phyloP scores from a whole-genome alignment of 371 early-diverging fungal species.

The Funneliformis caledonium region DNA sequence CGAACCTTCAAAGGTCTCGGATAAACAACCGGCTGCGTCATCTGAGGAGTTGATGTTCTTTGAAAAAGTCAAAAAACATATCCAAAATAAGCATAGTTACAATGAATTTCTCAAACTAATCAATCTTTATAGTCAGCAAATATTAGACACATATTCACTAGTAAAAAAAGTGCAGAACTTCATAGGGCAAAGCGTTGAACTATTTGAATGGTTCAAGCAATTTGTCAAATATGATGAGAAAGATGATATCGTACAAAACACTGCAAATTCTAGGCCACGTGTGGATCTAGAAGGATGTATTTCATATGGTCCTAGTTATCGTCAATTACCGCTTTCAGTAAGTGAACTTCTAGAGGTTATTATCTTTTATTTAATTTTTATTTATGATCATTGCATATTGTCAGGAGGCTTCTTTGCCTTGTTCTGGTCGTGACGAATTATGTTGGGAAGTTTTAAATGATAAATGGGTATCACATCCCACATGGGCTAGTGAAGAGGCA shows the following conservation, averaged over 20 bases:
- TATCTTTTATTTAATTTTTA: constrained; percentile 31
- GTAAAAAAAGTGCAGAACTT: constrained; percentile 86
- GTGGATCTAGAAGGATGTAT: constrained; percentile 65
- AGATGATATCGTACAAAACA: constrained; percentile 55
- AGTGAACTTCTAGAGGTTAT: constrained; percentile 24
- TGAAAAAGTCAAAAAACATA: constrained; percentile 84
- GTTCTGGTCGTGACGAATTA: constrained; percentile 90
- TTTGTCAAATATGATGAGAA: constrained; percentile 90
- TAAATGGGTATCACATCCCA: constrained; percentile 94
- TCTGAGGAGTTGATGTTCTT: constrained; percentile 91
- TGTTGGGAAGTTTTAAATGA: constrained; percentile 95
- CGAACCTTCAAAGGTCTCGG: constrained; percentile 41
- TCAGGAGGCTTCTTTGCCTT: constrained; percentile 62
- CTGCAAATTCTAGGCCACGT: constrained; percentile 57
- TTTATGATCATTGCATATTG: neutral
- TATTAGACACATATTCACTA: constrained; percentile 83
- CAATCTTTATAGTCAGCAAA: constrained; percentile 95
- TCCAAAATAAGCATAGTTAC: constrained; percentile 86
- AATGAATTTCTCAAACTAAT: constrained; percentile 97
- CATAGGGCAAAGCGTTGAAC: constrained; percentile 73
- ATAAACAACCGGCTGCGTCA: constrained; percentile 49
- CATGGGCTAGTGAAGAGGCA: constrained; percentile 94
- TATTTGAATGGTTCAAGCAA: constrained; percentile 93
- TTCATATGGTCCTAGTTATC: constrained; percentile 74
- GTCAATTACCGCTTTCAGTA: constrained; percentile 71